These are phyloP conservation scores for Scedosporium minutisporum DNA, from an alignment of 2,329 filamentous ascomycete species.

Conservation along the genomic window DNA sequence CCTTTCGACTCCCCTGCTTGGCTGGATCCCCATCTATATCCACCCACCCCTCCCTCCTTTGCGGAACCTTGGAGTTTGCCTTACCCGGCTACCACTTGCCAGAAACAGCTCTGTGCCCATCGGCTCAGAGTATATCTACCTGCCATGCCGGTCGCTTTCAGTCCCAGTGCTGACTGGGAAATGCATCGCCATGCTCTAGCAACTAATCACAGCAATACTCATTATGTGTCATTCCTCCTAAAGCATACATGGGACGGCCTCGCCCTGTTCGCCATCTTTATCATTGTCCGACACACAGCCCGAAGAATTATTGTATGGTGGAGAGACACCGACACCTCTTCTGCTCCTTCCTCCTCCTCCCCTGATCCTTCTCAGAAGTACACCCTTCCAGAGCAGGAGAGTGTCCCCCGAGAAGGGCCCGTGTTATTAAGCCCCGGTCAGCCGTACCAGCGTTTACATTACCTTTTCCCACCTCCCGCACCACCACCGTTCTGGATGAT, in stretches of 20 bases:
- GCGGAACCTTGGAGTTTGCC: slow-evolving; percentile 3
- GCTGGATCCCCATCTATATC: neutral
- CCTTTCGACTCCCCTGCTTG: neutral
- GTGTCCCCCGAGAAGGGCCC: neutral
- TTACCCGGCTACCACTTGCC: slow-evolving; percentile 1
- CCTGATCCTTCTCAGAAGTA: neutral
- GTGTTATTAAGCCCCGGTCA: neutral
- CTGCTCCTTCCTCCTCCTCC: neutral
- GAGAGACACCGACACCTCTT: neutral
- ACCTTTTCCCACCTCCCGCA: neutral
- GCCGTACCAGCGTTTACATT: neutral
- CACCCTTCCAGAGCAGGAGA: neutral
- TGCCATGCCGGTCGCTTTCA: slow-evolving; percentile 5
- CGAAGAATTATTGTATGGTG: neutral
- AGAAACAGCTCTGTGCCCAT: neutral
- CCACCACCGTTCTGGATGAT: slow-evolving; percentile 5
- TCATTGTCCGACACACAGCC: slow-evolving; percentile 16
- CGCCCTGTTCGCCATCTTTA: slow-evolving; percentile 23
- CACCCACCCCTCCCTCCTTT: neutral
- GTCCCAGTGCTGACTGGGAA: slow-evolving; percentile 3
- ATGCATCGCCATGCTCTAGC: neutral
- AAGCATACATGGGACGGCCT: slow-evolving; percentile 19
- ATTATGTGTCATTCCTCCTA: slow-evolving; percentile 8
- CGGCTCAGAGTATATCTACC: slow-evolving; percentile 6
- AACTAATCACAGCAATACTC: slow-evolving; percentile 4